Evolutionary conservation across 2,329 filamentous ascomycete species (phyloP), one percentile per base, ranked within the genome.

Genomic region (Paracorniculantispora psalliotae): DNA sequence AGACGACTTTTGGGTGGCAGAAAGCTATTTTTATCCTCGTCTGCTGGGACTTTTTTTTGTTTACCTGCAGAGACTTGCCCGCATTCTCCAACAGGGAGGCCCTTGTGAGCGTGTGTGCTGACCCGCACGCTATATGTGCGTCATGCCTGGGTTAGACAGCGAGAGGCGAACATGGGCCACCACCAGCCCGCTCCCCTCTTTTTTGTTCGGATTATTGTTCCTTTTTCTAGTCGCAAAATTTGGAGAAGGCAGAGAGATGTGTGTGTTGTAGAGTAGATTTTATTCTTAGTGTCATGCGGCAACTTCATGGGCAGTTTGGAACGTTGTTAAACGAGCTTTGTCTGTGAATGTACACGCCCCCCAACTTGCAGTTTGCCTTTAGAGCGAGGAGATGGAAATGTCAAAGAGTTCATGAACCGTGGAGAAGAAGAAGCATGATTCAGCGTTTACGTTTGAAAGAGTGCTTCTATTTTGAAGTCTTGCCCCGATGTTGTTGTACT

Each of bases 11-110:
- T 4, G 6, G 28, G 47, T 49, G 47, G 35, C 13, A 23, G 7
- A 17, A 35, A 54, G 28, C 23, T 55, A 55, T 55, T 55, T 55
- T 55, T 55, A 46, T 46, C 39, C 12, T 46, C 52, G 28, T 37
- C 39, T 54, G 37, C n/a, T n/a, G n/a, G n/a, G n/a, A n/a, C 26
- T 46, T 51, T 30, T 15, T 35, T 33, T 15, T 37, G 33, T n/a
- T n/a, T n/a, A 15, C 33, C 47, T 50, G 46, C 26, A 48, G 46
- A 17, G 46, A 26, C 43, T 21, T 2, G 21, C 10, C n/a, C n/a
- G n/a, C n/a, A n/a, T n/a, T n/a, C n/a, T n/a, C n/a, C n/a, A n/a
- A n/a, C n/a, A n/a, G n/a, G n/a, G n/a, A n/a, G 47, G n/a, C 12
- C n/a, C 19, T 17, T 47, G 44, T 37, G 5, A 13, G 30, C 12